A percentile compares a stretch with the other conserved stretches of the same genome.
Conservation (phyloP, 306 rosid species). For the Lablab purpureus region DNA sequence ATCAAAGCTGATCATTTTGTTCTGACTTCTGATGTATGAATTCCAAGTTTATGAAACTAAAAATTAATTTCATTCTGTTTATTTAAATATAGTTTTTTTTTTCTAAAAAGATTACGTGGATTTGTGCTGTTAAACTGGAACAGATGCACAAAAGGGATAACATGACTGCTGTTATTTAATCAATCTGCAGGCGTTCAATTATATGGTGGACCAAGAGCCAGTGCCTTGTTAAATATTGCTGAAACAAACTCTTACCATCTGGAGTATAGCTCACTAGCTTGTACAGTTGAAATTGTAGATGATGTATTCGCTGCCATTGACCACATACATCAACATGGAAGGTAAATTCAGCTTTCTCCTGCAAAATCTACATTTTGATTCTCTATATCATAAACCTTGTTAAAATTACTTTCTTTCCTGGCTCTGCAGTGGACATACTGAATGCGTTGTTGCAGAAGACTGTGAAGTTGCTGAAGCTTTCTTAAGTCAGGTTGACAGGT, state of each 20-base stretch:
- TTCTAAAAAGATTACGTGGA: not conserved
- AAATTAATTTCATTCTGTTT: not conserved
- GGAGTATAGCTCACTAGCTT: conserved; percentile 78
- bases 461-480: conserved; percentile 69
- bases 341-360: conserved; percentile 54
- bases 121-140: not conserved
- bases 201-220: conserved; percentile 81
- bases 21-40: not conserved
- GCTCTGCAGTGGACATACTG: conserved; percentile 80
- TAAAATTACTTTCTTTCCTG: not conserved
- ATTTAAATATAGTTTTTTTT: not conserved
- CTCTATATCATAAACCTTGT: not conserved
- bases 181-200: conserved; percentile 71
- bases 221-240: conserved; percentile 60
- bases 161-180: conserved; percentile 15
- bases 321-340: conserved; percentile 82
- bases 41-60: conserved; percentile 8
- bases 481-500: conserved; percentile 83
- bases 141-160: not conserved
- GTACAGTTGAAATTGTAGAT: conserved; percentile 86
- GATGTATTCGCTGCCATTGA: conserved; percentile 80
- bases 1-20: not conserved
- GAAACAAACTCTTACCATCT: conserved; percentile 65
- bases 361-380: conserved; percentile 12
- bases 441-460: conserved; percentile 82